Evolutionary conservation across 1,139 yeast species (phyloP).

Genomic region (Yamadazyma siamensis): DNA sequence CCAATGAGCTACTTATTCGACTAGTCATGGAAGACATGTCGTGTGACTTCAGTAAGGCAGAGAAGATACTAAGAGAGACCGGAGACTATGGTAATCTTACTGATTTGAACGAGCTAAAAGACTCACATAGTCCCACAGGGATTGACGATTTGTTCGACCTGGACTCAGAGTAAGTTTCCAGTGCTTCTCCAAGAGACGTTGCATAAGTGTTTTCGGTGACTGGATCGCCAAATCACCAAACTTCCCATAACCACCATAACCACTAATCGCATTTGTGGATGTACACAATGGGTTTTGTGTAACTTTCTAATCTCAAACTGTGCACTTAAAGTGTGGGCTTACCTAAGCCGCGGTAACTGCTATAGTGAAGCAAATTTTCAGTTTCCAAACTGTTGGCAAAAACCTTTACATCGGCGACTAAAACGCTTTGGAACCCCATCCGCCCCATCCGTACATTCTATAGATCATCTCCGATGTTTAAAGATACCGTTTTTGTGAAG

Average conservation of each 20-base stretch:
- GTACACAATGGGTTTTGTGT: no score
- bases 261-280: no score
- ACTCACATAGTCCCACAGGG: conserved; percentile 19
- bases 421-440: background rate
- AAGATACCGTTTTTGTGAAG: conserved; percentile 56
- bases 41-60: conserved; percentile 38
- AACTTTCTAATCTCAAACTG: no score
- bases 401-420: conserved; percentile 17
- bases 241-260: no score
- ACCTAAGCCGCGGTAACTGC: no score
- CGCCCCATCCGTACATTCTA: conserved; percentile 9
- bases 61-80: conserved; percentile 43
- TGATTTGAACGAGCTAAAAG: conserved; percentile 32
- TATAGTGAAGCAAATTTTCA: no score
- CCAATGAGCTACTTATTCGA: conserved; percentile 59
- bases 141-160: no score
- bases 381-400: conserved; percentile 7
- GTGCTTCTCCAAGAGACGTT: no score
- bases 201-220: no score
- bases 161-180: no score
- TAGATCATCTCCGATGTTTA: conserved; percentile 18
- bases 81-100: conserved; percentile 56
- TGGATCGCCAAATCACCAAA: no score
- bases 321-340: no score
- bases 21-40: conserved; percentile 48